Evolutionary conservation across 257 asterid genomes (phyloP), one percentile per base, ranked within the genome.

Genomic region (Thymus mandschuricus): DNA sequence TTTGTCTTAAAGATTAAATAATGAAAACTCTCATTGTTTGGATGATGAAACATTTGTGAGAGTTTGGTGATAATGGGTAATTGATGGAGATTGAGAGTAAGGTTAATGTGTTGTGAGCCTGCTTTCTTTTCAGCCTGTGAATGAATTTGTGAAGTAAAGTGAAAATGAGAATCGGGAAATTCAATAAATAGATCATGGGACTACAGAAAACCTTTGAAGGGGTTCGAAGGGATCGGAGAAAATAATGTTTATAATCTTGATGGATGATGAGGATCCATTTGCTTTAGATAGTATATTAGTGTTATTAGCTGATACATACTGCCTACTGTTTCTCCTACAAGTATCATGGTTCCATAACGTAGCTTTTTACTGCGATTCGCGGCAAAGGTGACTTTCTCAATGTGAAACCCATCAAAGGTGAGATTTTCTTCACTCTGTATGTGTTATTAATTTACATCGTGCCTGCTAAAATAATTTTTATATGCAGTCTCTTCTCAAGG

Each of bases 341-440:
- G 92, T 92, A 79, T 60, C 44, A 34, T 79, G 52, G 31, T 74
- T 76, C 66, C 10, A 10, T 65, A 64, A 34, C 81, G 82, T 76
- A 92, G 97, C 92, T 89, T 71, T 91, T 86, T 79, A 87, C 95
- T 34, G 96, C 88, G 4, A 56, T 86, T 62, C 85, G 75, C 8
- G 92, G 95, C 41, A 85, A 85, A 80, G 97, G 97, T 57, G 86
- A 96, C 68, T 88, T 81, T 70, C 87, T 86, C 74, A 89, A 89
- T 69, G 96, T 89, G 49, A 87, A 87, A 44, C 89, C 92, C 35
- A 86, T 87, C 68, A 85, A 75, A 85, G 92, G 97, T n/a, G n/a
- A n/a, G n/a, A n/a, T n/a, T n/a, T n/a, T n/a, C n/a, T n/a, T n/a
- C n/a, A n/a, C n/a, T n/a, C n/a, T n/a, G n/a, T n/a, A n/a, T n/a